Conservation (phyloP, 306 rosid genomes). For the Dryas drummondii region DNA sequence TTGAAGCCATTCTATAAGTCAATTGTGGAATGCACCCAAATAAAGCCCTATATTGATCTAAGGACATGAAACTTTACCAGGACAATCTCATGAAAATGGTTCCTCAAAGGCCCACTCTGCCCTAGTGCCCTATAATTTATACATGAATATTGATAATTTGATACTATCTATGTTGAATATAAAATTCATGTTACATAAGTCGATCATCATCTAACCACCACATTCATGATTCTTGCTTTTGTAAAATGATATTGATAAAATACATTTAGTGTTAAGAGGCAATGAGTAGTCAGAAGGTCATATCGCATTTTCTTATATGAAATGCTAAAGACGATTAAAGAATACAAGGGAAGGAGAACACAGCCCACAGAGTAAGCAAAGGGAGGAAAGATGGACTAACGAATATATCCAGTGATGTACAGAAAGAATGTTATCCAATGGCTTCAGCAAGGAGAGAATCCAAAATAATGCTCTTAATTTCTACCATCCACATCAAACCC, state of each 20-base stretch:
- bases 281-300: constrained; percentile 26
- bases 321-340: constrained; percentile 13
- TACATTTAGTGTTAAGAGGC: constrained; percentile 13
- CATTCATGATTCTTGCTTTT: background rate
- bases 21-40: too few species aligned
- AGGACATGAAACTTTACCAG: background rate
- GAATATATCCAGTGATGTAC: constrained; percentile 26
- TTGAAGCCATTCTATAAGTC: too few species aligned
- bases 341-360: constrained; percentile 16
- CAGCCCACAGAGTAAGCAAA: constrained; percentile 16
- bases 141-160: background rate
- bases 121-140: background rate
- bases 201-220: background rate
- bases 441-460: constrained; percentile 18
- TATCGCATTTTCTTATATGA: constrained; percentile 13
- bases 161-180: too few species aligned
- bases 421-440: constrained; percentile 19
- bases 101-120: background rate
- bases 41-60: too few species aligned
- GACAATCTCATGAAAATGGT: background rate
- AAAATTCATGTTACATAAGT: background rate
- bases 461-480: constrained; percentile 23
- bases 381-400: constrained; percentile 17
- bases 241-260: background rate
- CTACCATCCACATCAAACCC: constrained; percentile 89